Evolutionary conservation across 2,329 filamentous ascomycete genomes (phyloP).

Genomic region (Aspergillus proliferans): DNA sequence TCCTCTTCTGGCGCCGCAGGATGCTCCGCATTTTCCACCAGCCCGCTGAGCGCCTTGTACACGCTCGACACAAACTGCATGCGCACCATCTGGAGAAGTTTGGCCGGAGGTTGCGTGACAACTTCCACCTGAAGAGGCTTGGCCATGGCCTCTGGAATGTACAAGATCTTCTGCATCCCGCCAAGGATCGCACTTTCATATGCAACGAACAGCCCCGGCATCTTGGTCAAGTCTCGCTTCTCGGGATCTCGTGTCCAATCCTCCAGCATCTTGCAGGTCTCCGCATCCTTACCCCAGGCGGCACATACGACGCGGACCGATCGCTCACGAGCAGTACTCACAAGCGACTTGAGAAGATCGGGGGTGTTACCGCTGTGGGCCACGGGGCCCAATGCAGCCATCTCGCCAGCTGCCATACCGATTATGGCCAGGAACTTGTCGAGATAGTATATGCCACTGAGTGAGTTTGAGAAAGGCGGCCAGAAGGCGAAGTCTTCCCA

Average conservation of each 20-base stretch:
- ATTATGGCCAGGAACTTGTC: slow-evolving; percentile 74
- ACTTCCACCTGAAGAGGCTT: slow-evolving; percentile 70
- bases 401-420: slow-evolving; percentile 79
- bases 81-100: slow-evolving; percentile 83
- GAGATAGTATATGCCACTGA: slow-evolving; percentile 88
- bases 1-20: slow-evolving; percentile 57
- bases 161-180: slow-evolving; percentile 92
- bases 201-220: slow-evolving; percentile 78
- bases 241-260: slow-evolving; percentile 85
- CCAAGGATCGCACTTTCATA: slow-evolving; percentile 77
- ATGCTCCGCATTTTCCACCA: slow-evolving; percentile 93
- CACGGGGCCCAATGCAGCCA: slow-evolving; percentile 68
- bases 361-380: slow-evolving; percentile 50
- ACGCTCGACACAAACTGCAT: slow-evolving; percentile 88
- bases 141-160: slow-evolving; percentile 76
- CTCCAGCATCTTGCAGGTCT: slow-evolving; percentile 86
- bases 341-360: slow-evolving; percentile 69
- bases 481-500: slow-evolving; percentile 97
- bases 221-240: slow-evolving; percentile 77
- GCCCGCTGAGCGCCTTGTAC: slow-evolving; percentile 88
- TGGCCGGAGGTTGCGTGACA: slow-evolving; percentile 75
- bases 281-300: slow-evolving; percentile 88
- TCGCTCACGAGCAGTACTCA: slow-evolving; percentile 73
- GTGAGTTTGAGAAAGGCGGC: slow-evolving; percentile 85
- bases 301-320: slow-evolving; percentile 79